Percentiles rank a stretch among this genome's conserved stretches.
phyloP scores from a whole-genome alignment of 345 rosid species.

The Camelina hispida region DNA sequence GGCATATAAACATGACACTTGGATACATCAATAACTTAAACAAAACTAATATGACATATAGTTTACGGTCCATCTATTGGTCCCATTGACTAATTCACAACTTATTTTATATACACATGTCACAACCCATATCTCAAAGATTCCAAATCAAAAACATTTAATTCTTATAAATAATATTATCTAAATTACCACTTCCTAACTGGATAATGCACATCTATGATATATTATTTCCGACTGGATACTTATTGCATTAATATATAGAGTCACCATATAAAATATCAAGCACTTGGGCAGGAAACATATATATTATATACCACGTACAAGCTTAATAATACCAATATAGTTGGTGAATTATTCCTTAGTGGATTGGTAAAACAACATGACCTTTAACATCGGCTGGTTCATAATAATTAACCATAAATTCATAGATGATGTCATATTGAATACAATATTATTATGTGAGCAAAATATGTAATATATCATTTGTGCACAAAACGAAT shows the following conservation, averaged over 20 bases:
- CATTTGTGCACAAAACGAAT: too few relatives aligned
- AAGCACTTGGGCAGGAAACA: neutral
- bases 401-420: neutral
- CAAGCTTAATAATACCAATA: conserved; percentile 10
- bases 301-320: neutral
- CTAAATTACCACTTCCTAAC: conserved; percentile 31
- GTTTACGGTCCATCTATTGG: conserved; percentile 15
- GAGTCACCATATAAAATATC: neutral
- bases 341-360: conserved; percentile 20
- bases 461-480: neutral
- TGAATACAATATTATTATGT: neutral
- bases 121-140: conserved; percentile 27
- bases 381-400: neutral
- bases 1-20: conserved; percentile 31
- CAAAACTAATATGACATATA: neutral
- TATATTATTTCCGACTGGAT: conserved; percentile 31
- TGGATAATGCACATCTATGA: conserved; percentile 33
- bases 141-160: conserved; percentile 14
- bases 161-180: conserved; percentile 25
- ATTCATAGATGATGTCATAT: neutral
- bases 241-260: neutral
- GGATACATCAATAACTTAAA: neutral
- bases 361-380: neutral
- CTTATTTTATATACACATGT: conserved; percentile 4
- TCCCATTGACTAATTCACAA: conserved; percentile 23